Base-by-base conservation (phyloP, 805 yeast species). In the Starmerella ratchasimensis region DNA sequence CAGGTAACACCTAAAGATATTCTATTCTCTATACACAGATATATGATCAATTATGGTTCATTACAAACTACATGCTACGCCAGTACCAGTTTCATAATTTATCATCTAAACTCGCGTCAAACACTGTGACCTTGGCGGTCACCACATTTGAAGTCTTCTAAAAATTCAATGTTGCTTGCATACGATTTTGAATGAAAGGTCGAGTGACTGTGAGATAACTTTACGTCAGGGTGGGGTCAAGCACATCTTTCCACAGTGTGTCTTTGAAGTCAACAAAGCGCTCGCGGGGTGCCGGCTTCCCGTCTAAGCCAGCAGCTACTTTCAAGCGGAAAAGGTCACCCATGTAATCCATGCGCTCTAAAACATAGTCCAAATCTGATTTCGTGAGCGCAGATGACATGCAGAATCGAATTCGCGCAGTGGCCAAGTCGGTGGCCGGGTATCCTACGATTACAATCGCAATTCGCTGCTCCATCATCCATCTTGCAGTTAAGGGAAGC, bases 401-500 rank as follows among this genome's bases (percentile, higher is more conserved):
- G 67, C 99, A 90, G 52, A 90, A 73, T 59, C 99, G 74, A 20
- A 83, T 84, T 62, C 98, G 74, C 4, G 94, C 80, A 26, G 84
- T 73, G 30, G 82, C 75, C 48, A 90, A 68, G 25, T 94, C 94
- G 0, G 97, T 88, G 1, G 98, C 98, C 9, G 99, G 99, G 57
- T 90, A 90, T 26, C 97, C 95, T 31, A 88, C 97, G 46, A 88
- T 77, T 25, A 90, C 99, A 34, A 88, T 86, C 3, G 98, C 98
- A 43, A 90, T 76, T 37, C 80, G 80, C 59, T 73, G 66, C 46
- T 71, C 73, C 50, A 79, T 71, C 68, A 88, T 70, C 69, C 74
- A 71, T 57, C 94, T 71, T 32, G 94, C 78, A 45, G 84, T 72
- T 0, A 88, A 84, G 19, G 94, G 93, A 93, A 90, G 83, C 57